Evolutionary conservation across 106 monocot genomes (phyloP).

Genomic region (Phalaenopsis equestris): DNA sequence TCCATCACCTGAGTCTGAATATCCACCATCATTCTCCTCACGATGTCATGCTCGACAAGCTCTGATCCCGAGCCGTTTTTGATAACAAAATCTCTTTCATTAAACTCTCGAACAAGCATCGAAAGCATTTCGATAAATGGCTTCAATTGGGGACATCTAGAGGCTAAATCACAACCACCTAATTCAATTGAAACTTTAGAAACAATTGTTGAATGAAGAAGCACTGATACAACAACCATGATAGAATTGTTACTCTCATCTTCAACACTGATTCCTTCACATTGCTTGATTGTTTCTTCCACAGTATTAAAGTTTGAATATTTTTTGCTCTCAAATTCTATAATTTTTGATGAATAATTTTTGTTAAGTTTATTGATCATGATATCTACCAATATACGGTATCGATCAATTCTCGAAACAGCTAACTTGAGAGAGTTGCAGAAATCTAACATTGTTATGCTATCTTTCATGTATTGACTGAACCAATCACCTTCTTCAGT

Average conservation of each 20-base stretch:
- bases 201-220: slow-evolving; percentile 24
- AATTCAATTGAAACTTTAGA: slow-evolving; percentile 21
- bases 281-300: slow-evolving; percentile 2
- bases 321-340: background rate
- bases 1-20: slow-evolving; percentile 15
- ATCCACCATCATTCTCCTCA: slow-evolving; percentile 24
- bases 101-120: slow-evolving; percentile 13
- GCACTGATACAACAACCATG: slow-evolving; percentile 30
- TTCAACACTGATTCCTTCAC: background rate
- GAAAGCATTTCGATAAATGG: slow-evolving; percentile 19
- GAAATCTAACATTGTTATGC: slow-evolving; percentile 39
- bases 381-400: slow-evolving; percentile 40
- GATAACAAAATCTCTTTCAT: slow-evolving; percentile 2
- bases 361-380: slow-evolving; percentile 9
- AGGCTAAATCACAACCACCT: background rate
- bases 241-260: slow-evolving; percentile 19
- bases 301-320: background rate
- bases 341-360: background rate
- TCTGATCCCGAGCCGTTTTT: background rate
- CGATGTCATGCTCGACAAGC: slow-evolving; percentile 31
- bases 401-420: slow-evolving; percentile 26
- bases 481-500: slow-evolving; percentile 27
- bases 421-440: slow-evolving; percentile 61
- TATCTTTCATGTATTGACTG: slow-evolving; percentile 60
- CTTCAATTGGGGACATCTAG: slow-evolving; percentile 18